Conservation (phyloP, 2,329 filamentous ascomycete genomes). For the Fusarium tupiense region DNA sequence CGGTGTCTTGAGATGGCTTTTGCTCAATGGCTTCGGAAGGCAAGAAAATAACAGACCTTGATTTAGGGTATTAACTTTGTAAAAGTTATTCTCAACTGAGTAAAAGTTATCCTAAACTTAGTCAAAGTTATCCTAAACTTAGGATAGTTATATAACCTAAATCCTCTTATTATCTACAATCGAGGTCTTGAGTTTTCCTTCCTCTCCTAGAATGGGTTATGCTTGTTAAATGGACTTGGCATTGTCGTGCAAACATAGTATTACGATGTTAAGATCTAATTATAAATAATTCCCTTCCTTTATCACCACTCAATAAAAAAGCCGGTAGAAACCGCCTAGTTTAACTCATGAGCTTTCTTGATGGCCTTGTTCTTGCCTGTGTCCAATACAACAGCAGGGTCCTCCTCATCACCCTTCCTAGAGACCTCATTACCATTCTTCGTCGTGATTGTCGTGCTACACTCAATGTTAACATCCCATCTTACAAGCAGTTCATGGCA, state of each 20-base stretch:
- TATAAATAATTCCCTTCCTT: neutral
- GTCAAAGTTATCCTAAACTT: too few relatives aligned
- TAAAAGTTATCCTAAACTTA: too few relatives aligned
- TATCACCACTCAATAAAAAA: neutral
- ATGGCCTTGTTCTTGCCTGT: conserved; percentile 55
- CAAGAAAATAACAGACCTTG: too few relatives aligned
- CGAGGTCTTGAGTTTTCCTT: too few relatives aligned
- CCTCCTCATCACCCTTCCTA: conserved; percentile 52
- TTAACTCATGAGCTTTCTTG: conserved; percentile 53
- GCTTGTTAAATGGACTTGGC: too few relatives aligned
- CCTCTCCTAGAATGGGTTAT: too few relatives aligned
- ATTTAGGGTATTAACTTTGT: too few relatives aligned
- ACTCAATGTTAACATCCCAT: neutral
- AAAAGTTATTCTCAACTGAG: too few relatives aligned
- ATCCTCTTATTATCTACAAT: too few relatives aligned
- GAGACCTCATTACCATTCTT: conserved; percentile 55
- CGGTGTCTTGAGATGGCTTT: neutral
- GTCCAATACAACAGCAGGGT: conserved; percentile 56
- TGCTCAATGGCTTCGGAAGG: too few relatives aligned
- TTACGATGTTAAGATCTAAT: neutral
- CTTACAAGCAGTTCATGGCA: neutral
- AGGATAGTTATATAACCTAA: too few relatives aligned
- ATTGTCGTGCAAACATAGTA: neutral
- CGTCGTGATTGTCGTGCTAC: conserved; percentile 46
- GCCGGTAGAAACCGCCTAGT: conserved; percentile 14